phyloP scores from a whole-genome alignment of 2,329 filamentous ascomycete species.

The Epichloe gansuensis region DNA sequence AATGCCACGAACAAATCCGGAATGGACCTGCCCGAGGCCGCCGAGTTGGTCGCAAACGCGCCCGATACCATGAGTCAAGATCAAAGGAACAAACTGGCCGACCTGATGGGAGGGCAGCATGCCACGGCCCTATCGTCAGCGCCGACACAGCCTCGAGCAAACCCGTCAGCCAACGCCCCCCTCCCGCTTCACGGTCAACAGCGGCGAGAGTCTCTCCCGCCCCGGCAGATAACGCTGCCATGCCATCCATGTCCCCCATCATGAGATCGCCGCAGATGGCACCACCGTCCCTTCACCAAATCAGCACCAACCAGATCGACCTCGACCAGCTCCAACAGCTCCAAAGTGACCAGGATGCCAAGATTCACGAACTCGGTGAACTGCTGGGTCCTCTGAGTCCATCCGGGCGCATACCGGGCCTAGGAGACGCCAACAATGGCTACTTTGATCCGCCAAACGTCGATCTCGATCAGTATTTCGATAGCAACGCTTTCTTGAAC shows the following conservation, averaged over 20 bases:
- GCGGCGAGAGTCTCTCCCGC: conserved; percentile 14
- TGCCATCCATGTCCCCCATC: conserved; percentile 35
- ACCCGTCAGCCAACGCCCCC: conserved; percentile 13
- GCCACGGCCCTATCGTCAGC: conserved; percentile 10
- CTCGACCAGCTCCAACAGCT: conserved; percentile 68
- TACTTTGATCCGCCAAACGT: conserved; percentile 25
- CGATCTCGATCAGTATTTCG: conserved; percentile 41
- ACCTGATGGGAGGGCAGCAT: conserved; percentile 41
- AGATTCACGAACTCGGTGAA: conserved; percentile 62
- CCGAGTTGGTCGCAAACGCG: conserved; percentile 38
- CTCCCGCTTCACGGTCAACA: neutral
- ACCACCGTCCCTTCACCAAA: conserved; percentile 40
- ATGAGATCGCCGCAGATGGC: conserved; percentile 23
- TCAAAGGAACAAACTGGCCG: conserved; percentile 45
- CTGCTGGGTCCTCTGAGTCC: conserved; percentile 70
- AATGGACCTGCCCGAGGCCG: conserved; percentile 39
- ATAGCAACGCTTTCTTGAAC: conserved; percentile 27
- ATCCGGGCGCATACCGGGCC: conserved; percentile 62
- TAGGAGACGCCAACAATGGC: conserved; percentile 31
- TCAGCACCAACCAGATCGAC: conserved; percentile 59
- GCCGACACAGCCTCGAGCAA: conserved; percentile 12
- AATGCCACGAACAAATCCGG: conserved; percentile 39
- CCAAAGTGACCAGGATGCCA: conserved; percentile 64
- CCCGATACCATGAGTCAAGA: conserved; percentile 42
- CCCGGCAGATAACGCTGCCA: conserved; percentile 12